These are phyloP conservation scores for Spencermartinsiella europaea DNA, from an alignment of 805 yeast genomes.

Conservation along the genomic window DNA sequence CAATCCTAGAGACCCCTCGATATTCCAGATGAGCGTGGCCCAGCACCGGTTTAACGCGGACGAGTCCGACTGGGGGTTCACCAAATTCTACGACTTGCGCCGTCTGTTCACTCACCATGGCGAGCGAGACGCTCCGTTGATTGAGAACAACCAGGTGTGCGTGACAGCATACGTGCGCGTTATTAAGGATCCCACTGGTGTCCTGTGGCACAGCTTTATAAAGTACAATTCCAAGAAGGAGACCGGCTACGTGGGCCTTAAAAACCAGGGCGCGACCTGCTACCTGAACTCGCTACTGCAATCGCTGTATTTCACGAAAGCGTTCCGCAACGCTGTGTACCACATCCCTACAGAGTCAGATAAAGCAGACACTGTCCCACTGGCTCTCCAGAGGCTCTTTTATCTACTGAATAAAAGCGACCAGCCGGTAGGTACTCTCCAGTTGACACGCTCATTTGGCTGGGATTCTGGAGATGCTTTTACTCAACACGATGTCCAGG, in stretches of 20 bases:
- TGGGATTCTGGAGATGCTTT: constrained; percentile 96
- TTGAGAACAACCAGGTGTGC: constrained; percentile 53
- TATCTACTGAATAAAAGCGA: constrained; percentile 69
- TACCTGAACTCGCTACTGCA: constrained; percentile 89
- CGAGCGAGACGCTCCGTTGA: constrained; percentile 38
- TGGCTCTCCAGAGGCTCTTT: constrained; percentile 83
- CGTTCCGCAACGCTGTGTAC: constrained; percentile 79
- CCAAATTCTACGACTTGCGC: constrained; percentile 60
- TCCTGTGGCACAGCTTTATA: constrained; percentile 82
- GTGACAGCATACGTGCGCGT: constrained; percentile 73
- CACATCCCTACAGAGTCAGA: constrained; percentile 77
- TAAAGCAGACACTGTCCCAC: constrained; percentile 59
- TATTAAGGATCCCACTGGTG: constrained; percentile 87
- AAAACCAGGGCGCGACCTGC: constrained; percentile 98
- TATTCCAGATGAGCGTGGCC: constrained; percentile 58
- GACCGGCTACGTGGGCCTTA: constrained; percentile 89
- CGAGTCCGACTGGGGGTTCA: constrained; percentile 96
- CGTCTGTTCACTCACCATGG: constrained; percentile 36
- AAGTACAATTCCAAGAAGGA: constrained; percentile 75
- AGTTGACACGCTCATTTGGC: constrained; percentile 87
- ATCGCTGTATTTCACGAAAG: constrained; percentile 79
- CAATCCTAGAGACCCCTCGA: constrained; percentile 65
- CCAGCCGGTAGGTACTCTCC: constrained; percentile 77
- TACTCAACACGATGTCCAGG: constrained; percentile 98
- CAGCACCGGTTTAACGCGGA: constrained; percentile 69